Percentiles rank a stretch among this genome's conserved stretches.
Conservation (phyloP, 805 yeast species). For the Lachancea thermotolerans region DNA sequence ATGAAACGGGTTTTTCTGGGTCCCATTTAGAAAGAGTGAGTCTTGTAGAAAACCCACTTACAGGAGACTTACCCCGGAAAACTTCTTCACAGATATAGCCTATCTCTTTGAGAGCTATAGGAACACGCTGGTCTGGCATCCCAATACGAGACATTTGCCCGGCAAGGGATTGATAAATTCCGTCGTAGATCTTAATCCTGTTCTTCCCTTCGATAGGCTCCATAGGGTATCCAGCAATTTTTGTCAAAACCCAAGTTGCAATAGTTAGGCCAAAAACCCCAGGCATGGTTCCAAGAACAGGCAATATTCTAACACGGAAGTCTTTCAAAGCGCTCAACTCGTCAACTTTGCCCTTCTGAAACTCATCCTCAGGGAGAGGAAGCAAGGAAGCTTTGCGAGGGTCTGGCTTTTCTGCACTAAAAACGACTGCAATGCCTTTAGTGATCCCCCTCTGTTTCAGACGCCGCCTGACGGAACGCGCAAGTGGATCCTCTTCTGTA, state of each 20-base stretch:
- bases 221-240: slow-evolving; percentile 79
- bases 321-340: slow-evolving; percentile 81
- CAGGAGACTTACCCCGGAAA: slow-evolving; percentile 85
- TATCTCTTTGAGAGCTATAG: slow-evolving; percentile 63
- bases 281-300: slow-evolving; percentile 96
- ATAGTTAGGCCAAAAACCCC: slow-evolving; percentile 90
- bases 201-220: slow-evolving; percentile 90
- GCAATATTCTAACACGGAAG: slow-evolving; percentile 89
- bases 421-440: slow-evolving; percentile 77
- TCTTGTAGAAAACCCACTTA: slow-evolving; percentile 75
- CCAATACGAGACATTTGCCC: slow-evolving; percentile 83
- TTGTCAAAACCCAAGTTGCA: slow-evolving; percentile 75
- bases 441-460: slow-evolving; percentile 72
- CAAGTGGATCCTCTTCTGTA: slow-evolving; percentile 91
- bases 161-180: slow-evolving; percentile 72
- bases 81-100: slow-evolving; percentile 86
- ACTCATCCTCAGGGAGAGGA: slow-evolving; percentile 79
- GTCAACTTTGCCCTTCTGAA: slow-evolving; percentile 73
- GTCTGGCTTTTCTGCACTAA: slow-evolving; percentile 94
- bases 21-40: slow-evolving; percentile 83
- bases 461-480: slow-evolving; percentile 79
- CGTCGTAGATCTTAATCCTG: slow-evolving; percentile 78
- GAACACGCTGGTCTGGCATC: slow-evolving; percentile 64
- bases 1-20: slow-evolving; percentile 51
- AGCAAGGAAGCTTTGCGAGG: slow-evolving; percentile 84